These are phyloP conservation scores for Amoeboaphelidium occidentale DNA, from an alignment of 371 early-diverging fungal species.

Conservation along the genomic window DNA sequence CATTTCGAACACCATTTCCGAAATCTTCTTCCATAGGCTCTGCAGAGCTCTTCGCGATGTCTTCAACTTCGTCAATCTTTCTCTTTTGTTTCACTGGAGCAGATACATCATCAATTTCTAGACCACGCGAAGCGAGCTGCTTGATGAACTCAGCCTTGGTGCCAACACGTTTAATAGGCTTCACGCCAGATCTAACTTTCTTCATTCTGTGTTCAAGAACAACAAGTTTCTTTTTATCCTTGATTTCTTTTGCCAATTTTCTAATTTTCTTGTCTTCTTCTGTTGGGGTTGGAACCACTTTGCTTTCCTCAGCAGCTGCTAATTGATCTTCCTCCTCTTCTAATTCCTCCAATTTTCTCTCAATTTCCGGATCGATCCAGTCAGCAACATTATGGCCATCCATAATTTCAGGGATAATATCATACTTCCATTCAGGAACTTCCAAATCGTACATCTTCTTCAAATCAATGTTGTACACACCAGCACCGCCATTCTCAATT, in stretches of 20 bases:
- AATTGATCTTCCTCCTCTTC: conserved; percentile 92
- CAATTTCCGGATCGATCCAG: conserved; percentile 95
- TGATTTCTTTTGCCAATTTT: conserved; percentile 50
- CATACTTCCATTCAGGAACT: conserved; percentile 88
- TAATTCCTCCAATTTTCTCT: conserved; percentile 74
- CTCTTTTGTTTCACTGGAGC: background rate
- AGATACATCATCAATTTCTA: background rate
- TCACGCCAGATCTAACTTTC: conserved; percentile 29
- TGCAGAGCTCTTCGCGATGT: background rate
- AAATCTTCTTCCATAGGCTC: background rate
- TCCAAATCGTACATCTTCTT: conserved; percentile 55
- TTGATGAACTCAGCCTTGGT: background rate
- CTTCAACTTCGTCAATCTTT: background rate
- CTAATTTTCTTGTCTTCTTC: conserved; percentile 44
- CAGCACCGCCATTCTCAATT: conserved; percentile 70
- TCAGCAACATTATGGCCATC: conserved; percentile 99
- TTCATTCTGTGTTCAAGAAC: conserved; percentile 40
- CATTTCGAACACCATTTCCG: background rate
- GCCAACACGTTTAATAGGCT: background rate
- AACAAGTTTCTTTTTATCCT: conserved; percentile 58
- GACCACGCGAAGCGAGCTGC: background rate
- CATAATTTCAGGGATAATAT: conserved; percentile 96
- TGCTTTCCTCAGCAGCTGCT: conserved; percentile 26
- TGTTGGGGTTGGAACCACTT: background rate
- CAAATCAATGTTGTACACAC: conserved; percentile 79